Conservation (phyloP, 2,329 filamentous ascomycete species). For the Colletotrichum tofieldiae region DNA sequence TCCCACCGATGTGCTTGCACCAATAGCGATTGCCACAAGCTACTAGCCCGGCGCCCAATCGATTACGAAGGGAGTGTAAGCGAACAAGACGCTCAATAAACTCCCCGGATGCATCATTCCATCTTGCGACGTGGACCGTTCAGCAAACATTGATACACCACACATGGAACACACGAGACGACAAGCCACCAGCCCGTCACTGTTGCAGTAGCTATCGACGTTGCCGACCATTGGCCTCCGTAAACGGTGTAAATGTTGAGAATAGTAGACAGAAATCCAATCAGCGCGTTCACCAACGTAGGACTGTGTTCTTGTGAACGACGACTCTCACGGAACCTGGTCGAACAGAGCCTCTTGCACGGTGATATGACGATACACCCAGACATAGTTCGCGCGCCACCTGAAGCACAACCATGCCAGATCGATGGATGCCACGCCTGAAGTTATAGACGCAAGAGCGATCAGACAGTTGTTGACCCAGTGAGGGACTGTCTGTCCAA, state of each 20-base stretch:
- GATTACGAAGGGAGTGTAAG: background rate
- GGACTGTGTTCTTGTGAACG: too few species aligned
- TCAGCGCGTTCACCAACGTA: too few species aligned
- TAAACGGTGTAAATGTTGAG: too few species aligned
- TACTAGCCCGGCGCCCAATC: background rate
- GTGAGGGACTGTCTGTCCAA: too few species aligned
- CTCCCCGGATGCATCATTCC: background rate
- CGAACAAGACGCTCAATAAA: background rate
- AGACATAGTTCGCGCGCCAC: too few species aligned
- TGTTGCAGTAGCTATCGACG: background rate
- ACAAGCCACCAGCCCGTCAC: constrained; percentile 19
- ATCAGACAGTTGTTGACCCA: too few species aligned
- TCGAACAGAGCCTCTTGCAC: too few species aligned
- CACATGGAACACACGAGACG: constrained; percentile 9
- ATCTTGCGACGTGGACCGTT: background rate
- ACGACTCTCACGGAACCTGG: background rate
- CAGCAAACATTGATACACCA: constrained; percentile 12
- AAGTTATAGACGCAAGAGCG: too few species aligned
- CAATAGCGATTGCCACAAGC: background rate
- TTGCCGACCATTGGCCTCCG: constrained; percentile 6
- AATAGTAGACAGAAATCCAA: too few species aligned
- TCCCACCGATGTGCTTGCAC: background rate
- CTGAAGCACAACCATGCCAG: too few species aligned
- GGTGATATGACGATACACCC: too few species aligned
- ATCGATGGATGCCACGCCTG: too few species aligned